phyloP scores from a whole-genome alignment of 1,139 yeast species.

The Casaregolazyma suthepensis region DNA sequence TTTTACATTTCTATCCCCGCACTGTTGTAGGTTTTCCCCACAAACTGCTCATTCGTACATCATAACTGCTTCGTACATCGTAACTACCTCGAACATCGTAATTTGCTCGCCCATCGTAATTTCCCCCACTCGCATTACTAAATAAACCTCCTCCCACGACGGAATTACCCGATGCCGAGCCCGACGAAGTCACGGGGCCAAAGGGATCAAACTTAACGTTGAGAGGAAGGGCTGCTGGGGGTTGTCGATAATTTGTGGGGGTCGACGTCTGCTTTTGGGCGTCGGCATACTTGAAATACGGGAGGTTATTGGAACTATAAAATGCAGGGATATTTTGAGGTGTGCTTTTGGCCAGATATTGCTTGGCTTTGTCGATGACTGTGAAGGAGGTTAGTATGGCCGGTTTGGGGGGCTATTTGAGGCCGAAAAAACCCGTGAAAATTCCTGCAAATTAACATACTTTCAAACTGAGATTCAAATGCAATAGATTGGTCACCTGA shows the following conservation, averaged over 20 bases:
- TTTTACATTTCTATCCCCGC: not conserved
- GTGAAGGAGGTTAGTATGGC: not conserved
- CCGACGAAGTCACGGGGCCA: conserved; percentile 13
- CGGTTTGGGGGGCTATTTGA: not conserved
- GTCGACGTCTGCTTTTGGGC: not conserved
- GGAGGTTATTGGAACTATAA: not conserved
- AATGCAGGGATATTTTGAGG: not conserved
- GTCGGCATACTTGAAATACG: not conserved
- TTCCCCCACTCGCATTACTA: not conserved
- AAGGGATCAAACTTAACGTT: conserved; percentile 17
- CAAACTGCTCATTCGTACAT: not conserved
- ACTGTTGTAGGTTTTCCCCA: not conserved
- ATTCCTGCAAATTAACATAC: not conserved
- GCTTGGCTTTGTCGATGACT: conserved; percentile 15
- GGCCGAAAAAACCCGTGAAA: not conserved
- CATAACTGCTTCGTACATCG: too few species aligned
- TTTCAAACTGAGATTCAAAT: conserved; percentile 8
- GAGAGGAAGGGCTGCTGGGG: conserved; percentile 7
- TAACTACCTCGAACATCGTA: not conserved
- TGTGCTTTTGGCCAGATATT: conserved; percentile 11
- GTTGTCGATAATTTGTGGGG: not conserved
- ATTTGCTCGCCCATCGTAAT: not conserved
- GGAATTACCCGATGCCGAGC: conserved; percentile 9
- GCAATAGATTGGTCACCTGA: conserved; percentile 3
- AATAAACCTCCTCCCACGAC: conserved; percentile 14